Evolutionary conservation across 805 yeast species (phyloP).

Genomic region (Sungouiozyma ichnusensis): DNA sequence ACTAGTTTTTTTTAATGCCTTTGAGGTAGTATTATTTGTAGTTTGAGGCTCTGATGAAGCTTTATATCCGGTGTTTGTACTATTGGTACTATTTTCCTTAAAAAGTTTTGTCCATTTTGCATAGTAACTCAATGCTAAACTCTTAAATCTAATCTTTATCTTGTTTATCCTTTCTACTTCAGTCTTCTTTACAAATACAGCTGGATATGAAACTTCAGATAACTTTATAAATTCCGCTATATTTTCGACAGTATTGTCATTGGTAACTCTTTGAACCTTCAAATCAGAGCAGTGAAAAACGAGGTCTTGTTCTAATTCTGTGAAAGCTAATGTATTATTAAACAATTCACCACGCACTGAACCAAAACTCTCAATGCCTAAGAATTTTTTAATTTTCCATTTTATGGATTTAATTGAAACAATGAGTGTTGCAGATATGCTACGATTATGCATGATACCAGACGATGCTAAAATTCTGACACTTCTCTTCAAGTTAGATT

Average conservation of each 20-base stretch:
- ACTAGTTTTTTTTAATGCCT: slow-evolving; percentile 1
- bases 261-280: slow-evolving; percentile 6
- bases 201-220: slow-evolving; percentile 31
- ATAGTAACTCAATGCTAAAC: slow-evolving; percentile 44
- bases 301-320: slow-evolving; percentile 6
- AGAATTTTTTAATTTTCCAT: slow-evolving; percentile 6
- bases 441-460: slow-evolving; percentile 14
- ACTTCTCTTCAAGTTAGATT: slow-evolving; percentile 14
- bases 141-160: slow-evolving; percentile 37
- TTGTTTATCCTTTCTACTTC: slow-evolving; percentile 20
- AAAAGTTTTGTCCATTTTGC: slow-evolving; percentile 42
- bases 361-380: slow-evolving; percentile 13
- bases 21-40: neutral
- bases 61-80: neutral
- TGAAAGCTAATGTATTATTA: slow-evolving; percentile 8
- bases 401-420: slow-evolving; percentile 9
- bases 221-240: slow-evolving; percentile 28
- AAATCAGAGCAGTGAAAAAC: slow-evolving; percentile 11
- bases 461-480: slow-evolving; percentile 22
- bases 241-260: slow-evolving; percentile 15
- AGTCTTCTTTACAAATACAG: slow-evolving; percentile 32
- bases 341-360: slow-evolving; percentile 5
- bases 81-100: slow-evolving; percentile 2
- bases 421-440: slow-evolving; percentile 10
- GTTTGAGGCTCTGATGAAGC: neutral